Evolutionary conservation across 106 monocot genomes (phyloP).

Genomic region (Amphibolis antarctica): DNA sequence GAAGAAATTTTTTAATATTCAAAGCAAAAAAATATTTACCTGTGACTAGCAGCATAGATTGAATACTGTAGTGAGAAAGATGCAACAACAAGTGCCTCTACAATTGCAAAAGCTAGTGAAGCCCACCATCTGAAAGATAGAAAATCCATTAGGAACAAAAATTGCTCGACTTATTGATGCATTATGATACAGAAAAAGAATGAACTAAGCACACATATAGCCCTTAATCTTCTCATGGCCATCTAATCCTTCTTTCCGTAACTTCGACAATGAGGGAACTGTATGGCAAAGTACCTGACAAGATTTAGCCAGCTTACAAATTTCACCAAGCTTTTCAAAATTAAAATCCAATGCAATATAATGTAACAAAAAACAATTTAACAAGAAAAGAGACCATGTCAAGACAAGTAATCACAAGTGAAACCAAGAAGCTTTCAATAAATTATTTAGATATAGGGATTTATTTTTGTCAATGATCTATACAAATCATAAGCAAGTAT

Average conservation of each 20-base stretch:
- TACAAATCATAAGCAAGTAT: no score
- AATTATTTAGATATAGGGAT: no score
- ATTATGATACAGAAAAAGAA: slow-evolving; percentile 9
- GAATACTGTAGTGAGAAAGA: slow-evolving; percentile 91
- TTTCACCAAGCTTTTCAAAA: background rate
- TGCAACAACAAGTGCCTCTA: slow-evolving; percentile 71
- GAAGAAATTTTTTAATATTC: background rate
- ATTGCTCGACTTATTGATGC: slow-evolving; percentile 2
- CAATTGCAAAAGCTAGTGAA: slow-evolving; percentile 72
- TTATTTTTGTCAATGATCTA: no score
- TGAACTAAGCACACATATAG: slow-evolving; percentile 89
- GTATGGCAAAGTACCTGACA: slow-evolving; percentile 75
- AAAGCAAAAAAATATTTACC: slow-evolving; percentile 22
- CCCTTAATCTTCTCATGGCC: slow-evolving; percentile 99
- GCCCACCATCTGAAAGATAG: slow-evolving; percentile 76
- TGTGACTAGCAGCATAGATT: slow-evolving; percentile 71
- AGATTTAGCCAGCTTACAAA: background rate
- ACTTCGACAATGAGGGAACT: slow-evolving; percentile 80
- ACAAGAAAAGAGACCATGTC: background rate
- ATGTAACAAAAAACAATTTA: background rate
- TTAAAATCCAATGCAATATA: background rate
- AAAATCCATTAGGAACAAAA: background rate
- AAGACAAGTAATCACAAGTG: background rate
- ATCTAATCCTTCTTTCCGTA: slow-evolving; percentile 98
- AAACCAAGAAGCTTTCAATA: no score